These are phyloP conservation scores for Asclepias syriaca DNA, from an alignment of 257 asterid genomes.

Conservation along the genomic window DNA sequence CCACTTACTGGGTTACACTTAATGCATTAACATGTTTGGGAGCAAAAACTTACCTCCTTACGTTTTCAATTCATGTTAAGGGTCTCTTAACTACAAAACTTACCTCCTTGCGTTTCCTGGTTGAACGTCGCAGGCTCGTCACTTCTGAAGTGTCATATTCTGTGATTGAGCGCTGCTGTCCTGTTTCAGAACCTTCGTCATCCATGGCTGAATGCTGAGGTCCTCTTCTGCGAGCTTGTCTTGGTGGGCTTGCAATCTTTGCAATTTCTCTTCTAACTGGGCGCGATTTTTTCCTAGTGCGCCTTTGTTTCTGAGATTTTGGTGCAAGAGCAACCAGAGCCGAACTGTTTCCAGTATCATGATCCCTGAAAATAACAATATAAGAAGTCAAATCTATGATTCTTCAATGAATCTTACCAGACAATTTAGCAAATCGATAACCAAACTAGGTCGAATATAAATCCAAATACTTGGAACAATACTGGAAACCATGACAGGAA, in stretches of 20 bases:
- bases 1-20: not conserved
- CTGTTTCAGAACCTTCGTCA: not conserved
- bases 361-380: not conserved
- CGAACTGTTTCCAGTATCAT: not conserved
- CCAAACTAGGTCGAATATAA: not conserved
- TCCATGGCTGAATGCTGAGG: not conserved
- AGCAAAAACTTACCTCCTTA: not conserved
- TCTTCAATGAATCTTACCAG: not conserved
- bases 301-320: not conserved
- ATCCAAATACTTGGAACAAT: not conserved
- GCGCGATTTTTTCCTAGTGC: not conserved
- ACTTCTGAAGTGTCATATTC: not conserved
- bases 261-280: not conserved
- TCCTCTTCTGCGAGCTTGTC: not conserved
- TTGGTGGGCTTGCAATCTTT: not conserved
- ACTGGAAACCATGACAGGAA: not conserved
- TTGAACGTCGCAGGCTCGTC: not conserved
- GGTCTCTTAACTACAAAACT: not conserved
- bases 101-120: conserved; percentile 14
- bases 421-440: not conserved
- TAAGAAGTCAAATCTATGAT: not conserved
- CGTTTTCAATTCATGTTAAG: not conserved
- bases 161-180: not conserved
- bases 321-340: not conserved
- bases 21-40: not conserved